phyloP scores from a whole-genome alignment of 306 rosid species.

The Trifolium dubium region DNA sequence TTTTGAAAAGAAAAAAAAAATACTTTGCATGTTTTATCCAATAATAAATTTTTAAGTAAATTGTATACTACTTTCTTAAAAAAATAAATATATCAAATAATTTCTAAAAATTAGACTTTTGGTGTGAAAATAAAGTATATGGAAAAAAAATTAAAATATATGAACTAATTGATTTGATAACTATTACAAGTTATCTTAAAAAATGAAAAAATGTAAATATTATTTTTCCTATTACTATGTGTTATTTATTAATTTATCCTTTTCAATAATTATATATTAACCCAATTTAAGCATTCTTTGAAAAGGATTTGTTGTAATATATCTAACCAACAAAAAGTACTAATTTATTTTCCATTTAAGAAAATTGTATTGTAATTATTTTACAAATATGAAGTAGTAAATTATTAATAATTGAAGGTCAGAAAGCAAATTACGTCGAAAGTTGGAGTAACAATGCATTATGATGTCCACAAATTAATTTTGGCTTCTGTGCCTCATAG shows the following conservation, averaged over 20 bases:
- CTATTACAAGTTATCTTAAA: background rate
- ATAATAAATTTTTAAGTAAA: background rate
- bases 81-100: background rate
- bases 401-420: constrained; percentile 7
- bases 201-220: too few species aligned
- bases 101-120: background rate
- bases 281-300: too few species aligned
- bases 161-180: background rate
- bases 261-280: too few species aligned
- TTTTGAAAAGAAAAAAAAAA: background rate
- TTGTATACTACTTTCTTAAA: background rate
- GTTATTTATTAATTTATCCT: too few species aligned
- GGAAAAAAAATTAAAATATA: background rate
- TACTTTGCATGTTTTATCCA: background rate
- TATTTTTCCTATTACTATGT: too few species aligned
- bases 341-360: background rate
- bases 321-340: background rate
- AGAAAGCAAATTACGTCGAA: constrained; percentile 4
- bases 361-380: background rate
- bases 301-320: background rate
- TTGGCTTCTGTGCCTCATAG: constrained; percentile 37
- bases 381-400: too few species aligned
- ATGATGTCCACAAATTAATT: constrained; percentile 28
- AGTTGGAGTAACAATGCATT: constrained; percentile 35
- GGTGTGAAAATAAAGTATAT: background rate